Evolutionary conservation across 1,284 basidiomycete species (phyloP).

Genomic region (Ustilago sp.): DNA sequence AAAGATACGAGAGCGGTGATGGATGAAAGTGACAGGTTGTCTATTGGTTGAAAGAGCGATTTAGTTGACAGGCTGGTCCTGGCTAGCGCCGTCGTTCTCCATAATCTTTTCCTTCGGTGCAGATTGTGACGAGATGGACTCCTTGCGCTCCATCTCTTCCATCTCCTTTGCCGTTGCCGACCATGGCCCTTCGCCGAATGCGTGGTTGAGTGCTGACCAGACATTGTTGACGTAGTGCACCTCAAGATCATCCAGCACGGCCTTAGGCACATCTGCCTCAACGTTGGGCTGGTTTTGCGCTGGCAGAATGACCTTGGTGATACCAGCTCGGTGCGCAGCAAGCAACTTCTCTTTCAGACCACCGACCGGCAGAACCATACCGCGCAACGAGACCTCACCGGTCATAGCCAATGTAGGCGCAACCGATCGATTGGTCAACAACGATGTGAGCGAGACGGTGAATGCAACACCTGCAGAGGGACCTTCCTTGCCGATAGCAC

Average conservation of each 20-base stretch:
- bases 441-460: slow-evolving; percentile 86
- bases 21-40: background rate
- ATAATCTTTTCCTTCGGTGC: slow-evolving; percentile 35
- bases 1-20: slow-evolving; percentile 21
- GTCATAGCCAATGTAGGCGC: slow-evolving; percentile 68
- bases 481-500: slow-evolving; percentile 96
- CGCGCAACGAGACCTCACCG: slow-evolving; percentile 67
- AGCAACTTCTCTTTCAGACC: slow-evolving; percentile 69
- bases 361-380: slow-evolving; percentile 68
- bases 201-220: slow-evolving; percentile 66
- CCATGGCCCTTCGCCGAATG: slow-evolving; percentile 68
- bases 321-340: slow-evolving; percentile 66
- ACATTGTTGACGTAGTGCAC: slow-evolving; percentile 68
- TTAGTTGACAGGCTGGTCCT: slow-evolving; percentile 58
- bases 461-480: slow-evolving; percentile 96
- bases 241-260: slow-evolving; percentile 63
- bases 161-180: slow-evolving; percentile 57
- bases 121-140: slow-evolving; percentile 14
- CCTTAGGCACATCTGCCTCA: slow-evolving; percentile 67
- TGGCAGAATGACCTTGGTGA: slow-evolving; percentile 65
- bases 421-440: slow-evolving; percentile 74
- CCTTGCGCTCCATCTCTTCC: slow-evolving; percentile 50
- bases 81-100: slow-evolving; percentile 47
- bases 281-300: slow-evolving; percentile 68
- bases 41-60: background rate